These are phyloP conservation scores for Eryngium alpinum DNA, from an alignment of 140 eudicot genomes.

Conservation along the genomic window DNA sequence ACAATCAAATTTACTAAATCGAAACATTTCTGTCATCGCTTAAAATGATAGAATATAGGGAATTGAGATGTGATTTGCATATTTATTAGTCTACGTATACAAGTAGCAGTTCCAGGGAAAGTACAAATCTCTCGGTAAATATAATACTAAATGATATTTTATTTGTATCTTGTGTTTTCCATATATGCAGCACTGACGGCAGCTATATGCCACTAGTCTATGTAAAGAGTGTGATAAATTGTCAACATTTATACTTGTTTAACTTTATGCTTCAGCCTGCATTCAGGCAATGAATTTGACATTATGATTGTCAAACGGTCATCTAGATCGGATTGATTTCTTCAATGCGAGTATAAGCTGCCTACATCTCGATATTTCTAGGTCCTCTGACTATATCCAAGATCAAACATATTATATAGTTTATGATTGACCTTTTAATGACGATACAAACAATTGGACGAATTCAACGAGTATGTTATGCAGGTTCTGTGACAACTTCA, in stretches of 20 bases:
- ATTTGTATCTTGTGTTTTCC: neutral
- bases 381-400: neutral
- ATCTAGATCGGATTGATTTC: neutral
- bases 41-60: neutral
- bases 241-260: neutral
- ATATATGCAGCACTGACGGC: neutral
- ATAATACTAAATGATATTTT: neutral
- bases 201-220: conserved; percentile 6
- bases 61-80: neutral
- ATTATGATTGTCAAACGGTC: neutral
- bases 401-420: neutral
- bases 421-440: neutral
- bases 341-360: neutral
- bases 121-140: neutral
- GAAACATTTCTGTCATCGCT: conserved; percentile 13
- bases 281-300: neutral
- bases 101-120: neutral
- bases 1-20: neutral
- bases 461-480: neutral
- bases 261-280: conserved; percentile 14
- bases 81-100: neutral
- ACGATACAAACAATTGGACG: neutral
- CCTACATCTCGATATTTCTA: neutral
- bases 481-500: neutral
- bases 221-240: neutral